Conservation (phyloP, 352 stramenopile species). For the Halophytophthora batemanensis region DNA sequence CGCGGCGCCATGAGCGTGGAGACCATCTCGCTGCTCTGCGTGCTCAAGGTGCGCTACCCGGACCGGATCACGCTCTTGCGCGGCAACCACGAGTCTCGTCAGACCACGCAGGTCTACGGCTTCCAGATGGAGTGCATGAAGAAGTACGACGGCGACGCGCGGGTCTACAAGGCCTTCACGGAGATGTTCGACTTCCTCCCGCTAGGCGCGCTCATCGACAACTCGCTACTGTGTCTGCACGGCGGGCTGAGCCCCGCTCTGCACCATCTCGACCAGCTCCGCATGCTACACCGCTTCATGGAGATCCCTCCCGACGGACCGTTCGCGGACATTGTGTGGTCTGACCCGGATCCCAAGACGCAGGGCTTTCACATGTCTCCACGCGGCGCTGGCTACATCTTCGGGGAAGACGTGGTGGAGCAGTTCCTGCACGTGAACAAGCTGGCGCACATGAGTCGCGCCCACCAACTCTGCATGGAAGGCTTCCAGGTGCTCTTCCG, state of each 20-base stretch:
- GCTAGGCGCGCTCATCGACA: slow-evolving; percentile 76
- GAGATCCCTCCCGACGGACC: slow-evolving; percentile 76
- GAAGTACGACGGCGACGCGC: slow-evolving; percentile 75
- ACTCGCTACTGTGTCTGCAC: slow-evolving; percentile 64
- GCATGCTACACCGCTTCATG: slow-evolving; percentile 80
- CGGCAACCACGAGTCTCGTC: slow-evolving; percentile 94
- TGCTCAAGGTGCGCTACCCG: slow-evolving; percentile 87
- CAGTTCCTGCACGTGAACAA: slow-evolving; percentile 85
- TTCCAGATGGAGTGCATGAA: slow-evolving; percentile 86
- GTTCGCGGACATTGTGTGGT: slow-evolving; percentile 85
- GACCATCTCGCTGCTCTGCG: slow-evolving; percentile 90
- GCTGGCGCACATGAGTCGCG: slow-evolving; percentile 72
- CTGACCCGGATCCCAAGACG: slow-evolving; percentile 74
- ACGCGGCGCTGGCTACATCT: slow-evolving; percentile 83
- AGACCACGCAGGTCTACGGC: slow-evolving; percentile 78
- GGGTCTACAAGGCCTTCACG: slow-evolving; percentile 77
- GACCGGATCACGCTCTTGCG: slow-evolving; percentile 91
- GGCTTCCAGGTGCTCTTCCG: slow-evolving; percentile 76
- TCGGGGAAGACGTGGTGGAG: slow-evolving; percentile 81
- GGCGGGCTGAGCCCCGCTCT: slow-evolving; percentile 65
- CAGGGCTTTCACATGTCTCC: slow-evolving; percentile 86
- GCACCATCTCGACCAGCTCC: slow-evolving; percentile 92
- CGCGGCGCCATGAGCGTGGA: slow-evolving; percentile 95
- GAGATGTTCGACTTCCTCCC: slow-evolving; percentile 79
- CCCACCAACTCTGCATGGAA: slow-evolving; percentile 86